phyloP scores from a whole-genome alignment of 1,284 basidiomycete species.

The Gymnopus androsaceus region DNA sequence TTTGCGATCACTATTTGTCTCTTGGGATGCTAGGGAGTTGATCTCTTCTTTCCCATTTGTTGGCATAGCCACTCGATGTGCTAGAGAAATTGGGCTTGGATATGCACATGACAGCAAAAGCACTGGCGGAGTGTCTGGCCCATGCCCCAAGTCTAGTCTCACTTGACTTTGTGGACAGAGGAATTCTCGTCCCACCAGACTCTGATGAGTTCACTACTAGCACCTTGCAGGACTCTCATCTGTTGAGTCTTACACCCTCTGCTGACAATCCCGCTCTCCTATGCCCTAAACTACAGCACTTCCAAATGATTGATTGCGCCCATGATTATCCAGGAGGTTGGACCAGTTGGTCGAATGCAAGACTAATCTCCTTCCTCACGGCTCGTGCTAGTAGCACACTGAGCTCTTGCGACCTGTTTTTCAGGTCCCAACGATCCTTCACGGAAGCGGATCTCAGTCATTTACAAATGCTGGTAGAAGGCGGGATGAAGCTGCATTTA shows the following conservation, averaged over 20 bases:
- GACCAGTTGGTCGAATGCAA: neutral
- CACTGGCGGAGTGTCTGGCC: neutral
- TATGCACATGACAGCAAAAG: neutral
- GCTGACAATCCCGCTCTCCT: neutral
- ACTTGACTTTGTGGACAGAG: neutral
- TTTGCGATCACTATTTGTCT: neutral
- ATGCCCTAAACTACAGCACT: neutral
- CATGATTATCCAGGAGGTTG: neutral
- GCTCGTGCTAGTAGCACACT: neutral
- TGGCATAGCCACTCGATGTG: neutral
- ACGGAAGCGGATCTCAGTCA: neutral
- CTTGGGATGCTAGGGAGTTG: neutral
- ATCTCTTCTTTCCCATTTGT: neutral
- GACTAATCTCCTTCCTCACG: neutral
- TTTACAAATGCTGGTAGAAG: neutral
- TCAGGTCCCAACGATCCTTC: neutral
- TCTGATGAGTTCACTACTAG: neutral
- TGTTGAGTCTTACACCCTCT: neutral
- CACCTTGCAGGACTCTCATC: neutral
- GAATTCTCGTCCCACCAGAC: neutral
- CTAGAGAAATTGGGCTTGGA: neutral
- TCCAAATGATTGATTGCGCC: neutral
- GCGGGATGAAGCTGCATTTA: neutral
- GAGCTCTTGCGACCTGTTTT: neutral
- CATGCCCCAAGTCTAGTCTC: neutral